Base-by-base conservation (phyloP, 257 asterid genomes). In the Mitragyna speciosa region DNA sequence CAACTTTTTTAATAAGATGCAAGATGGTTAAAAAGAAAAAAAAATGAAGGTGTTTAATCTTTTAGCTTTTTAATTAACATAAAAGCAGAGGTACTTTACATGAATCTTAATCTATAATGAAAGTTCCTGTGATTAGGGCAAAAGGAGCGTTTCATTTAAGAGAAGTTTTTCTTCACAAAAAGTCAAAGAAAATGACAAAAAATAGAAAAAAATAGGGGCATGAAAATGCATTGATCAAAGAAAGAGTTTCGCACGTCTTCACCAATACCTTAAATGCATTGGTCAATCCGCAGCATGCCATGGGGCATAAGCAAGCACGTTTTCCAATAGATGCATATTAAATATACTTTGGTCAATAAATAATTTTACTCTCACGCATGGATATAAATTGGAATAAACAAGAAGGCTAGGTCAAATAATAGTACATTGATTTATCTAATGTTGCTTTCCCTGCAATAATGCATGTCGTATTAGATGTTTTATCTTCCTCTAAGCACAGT, bases 221-320 rank as follows among this genome's bases (percentile, higher is more conserved):
- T 64, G 17, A 70, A 48, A 78, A 20, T 59, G 71, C 61, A 56
- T 51, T 51, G 41, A 71, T 79, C 82, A 59, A 72, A 59, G 61
- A 51, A 45, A 71, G 72, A 71, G 69, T 54, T 70, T 59, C 12
- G 47, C 76, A 78, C 63, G 71, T 56, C 71, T 78, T 78, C 39
- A n/a, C 28, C 31, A 65, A 43, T n/a, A 20, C 30, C 7, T 16
- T 20, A 36, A 36, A 36, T 36, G 39, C 39, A 36, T 36, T 4
- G 39, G 39, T 36, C 39, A 2, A 36, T 2, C 39, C 39, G 39
- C 26, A 3, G 64, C 64, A 19, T 54, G 63, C 63, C 22, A 15
- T 52, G 19, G 20, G 58, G 58, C 3, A 2, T 51, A 51, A 15
- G 58, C 22, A 65, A 14, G 43, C 10, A 76, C 26, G 26, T 31